Conservation (phyloP, 2,329 filamentous ascomycete genomes). For the Phyllosticta citribraziliensis region DNA sequence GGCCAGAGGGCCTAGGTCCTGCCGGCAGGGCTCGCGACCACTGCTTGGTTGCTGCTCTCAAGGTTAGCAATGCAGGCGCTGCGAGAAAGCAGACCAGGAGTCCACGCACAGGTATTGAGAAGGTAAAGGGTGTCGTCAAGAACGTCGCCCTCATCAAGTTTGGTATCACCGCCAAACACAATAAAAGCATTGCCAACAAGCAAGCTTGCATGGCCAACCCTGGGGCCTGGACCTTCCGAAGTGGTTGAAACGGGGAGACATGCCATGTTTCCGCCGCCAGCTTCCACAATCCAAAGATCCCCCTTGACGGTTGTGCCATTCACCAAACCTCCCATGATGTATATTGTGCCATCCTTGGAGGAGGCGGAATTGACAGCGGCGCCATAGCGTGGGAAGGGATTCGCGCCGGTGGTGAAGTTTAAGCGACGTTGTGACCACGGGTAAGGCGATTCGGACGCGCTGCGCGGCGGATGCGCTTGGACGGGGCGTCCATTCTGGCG, state of each 20-base stretch:
- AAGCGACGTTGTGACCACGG: constrained; percentile 90
- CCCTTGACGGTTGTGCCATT: constrained; percentile 94
- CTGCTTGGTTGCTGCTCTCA: constrained; percentile 71
- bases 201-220: constrained; percentile 88
- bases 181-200: constrained; percentile 98
- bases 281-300: constrained; percentile 96
- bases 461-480: constrained; percentile 25
- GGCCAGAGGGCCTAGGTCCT: constrained; percentile 73
- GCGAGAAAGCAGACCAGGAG: neutral
- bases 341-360: constrained; percentile 94
- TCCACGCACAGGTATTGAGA: constrained; percentile 82
- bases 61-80: constrained; percentile 19
- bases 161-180: constrained; percentile 96
- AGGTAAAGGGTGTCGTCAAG: constrained; percentile 94
- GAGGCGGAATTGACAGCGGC: constrained; percentile 87
- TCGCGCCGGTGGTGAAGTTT: constrained; percentile 74
- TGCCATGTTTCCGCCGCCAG: constrained; percentile 67
- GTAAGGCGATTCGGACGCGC: constrained; percentile 68
- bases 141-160: constrained; percentile 83
- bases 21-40: constrained; percentile 92
- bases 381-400: constrained; percentile 92
- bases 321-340: constrained; percentile 93
- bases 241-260: constrained; percentile 90
- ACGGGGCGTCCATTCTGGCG: constrained; percentile 7
- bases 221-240: constrained; percentile 84